Percentiles rank a stretch among this genome's conserved stretches.
These are phyloP conservation scores for Aschersonia sp. DNA, from an alignment of 2,329 filamentous ascomycete species.

Conservation along the genomic window DNA sequence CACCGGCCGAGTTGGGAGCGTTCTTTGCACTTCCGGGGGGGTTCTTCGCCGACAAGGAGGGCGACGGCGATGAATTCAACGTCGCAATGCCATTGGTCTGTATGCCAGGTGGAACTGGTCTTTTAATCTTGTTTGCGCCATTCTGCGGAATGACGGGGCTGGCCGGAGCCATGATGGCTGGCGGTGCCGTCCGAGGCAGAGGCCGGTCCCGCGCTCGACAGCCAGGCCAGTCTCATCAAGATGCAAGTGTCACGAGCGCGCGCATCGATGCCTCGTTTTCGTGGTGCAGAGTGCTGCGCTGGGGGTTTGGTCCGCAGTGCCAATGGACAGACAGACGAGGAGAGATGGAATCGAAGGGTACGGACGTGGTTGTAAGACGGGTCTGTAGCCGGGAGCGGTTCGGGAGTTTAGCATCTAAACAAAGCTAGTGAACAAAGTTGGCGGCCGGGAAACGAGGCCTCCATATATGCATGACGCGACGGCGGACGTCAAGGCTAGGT, in stretches of 20 bases:
- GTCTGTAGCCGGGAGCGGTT: no score
- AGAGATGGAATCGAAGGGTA: no score
- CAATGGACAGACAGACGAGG: no score
- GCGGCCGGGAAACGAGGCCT: no score
- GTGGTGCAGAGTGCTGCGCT: no score
- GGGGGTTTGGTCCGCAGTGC: no score
- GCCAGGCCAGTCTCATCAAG: not conserved
- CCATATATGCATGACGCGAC: no score
- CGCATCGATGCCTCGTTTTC: constrained; percentile 6
- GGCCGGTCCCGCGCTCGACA: constrained; percentile 1
- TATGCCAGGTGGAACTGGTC: constrained; percentile 48
- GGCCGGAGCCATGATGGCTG: constrained; percentile 38
- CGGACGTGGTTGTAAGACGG: no score
- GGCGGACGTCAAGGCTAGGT: no score
- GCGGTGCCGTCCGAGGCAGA: constrained; percentile 4
- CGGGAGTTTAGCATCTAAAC: no score
- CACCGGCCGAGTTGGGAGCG: constrained; percentile 18
- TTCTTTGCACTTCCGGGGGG: constrained; percentile 29
- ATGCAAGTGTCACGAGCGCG: not conserved
- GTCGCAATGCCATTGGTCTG: constrained; percentile 48
- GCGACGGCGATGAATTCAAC: constrained; percentile 44
- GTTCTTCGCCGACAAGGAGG: constrained; percentile 41
- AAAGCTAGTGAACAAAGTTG: no score
- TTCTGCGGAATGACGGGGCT: constrained; percentile 30
- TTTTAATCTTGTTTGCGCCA: constrained; percentile 48